Percentiles rank a stretch among this genome's conserved stretches.
Conservation (phyloP, 768 basidiomycete species). For the Hypsizygus marmoreus region DNA sequence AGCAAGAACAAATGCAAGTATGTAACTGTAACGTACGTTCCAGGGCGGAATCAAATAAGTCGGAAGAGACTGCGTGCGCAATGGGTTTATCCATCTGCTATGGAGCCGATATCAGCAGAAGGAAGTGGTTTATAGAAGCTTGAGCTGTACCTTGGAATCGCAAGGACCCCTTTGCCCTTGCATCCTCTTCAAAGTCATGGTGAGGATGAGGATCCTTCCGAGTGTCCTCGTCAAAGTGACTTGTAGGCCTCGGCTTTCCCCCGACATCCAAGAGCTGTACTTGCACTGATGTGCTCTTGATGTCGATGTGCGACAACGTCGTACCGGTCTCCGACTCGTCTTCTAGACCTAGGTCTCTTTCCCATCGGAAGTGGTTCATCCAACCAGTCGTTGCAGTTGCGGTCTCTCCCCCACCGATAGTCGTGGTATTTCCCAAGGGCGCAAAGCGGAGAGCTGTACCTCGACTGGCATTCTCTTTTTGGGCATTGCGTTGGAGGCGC, state of each 20-base stretch:
- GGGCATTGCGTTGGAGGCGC: slow-evolving; percentile 13
- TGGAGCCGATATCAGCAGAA: too few relatives aligned
- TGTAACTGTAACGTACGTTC: too few relatives aligned
- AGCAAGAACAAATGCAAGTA: too few relatives aligned
- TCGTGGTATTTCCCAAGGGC: slow-evolving; percentile 3
- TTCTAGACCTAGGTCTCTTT: slow-evolving; percentile 7
- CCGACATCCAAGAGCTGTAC: slow-evolving; percentile 7
- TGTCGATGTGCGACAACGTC: slow-evolving; percentile 1
- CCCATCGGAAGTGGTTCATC: slow-evolving; percentile 15
- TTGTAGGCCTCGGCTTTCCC: neutral
- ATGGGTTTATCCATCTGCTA: slow-evolving; percentile 1
- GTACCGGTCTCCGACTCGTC: slow-evolving; percentile 2
- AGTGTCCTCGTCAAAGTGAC: too few relatives aligned
- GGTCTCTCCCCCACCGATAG: neutral
- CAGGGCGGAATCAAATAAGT: too few relatives aligned
- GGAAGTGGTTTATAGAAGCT: too few relatives aligned
- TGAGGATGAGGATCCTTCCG: neutral
- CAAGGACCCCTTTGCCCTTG: slow-evolving; percentile 1
- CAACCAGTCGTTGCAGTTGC: slow-evolving; percentile 3
- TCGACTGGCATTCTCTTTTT: neutral
- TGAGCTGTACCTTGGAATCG: slow-evolving; percentile 2
- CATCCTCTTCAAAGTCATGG: neutral
- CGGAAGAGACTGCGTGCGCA: too few relatives aligned
- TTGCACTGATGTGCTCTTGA: slow-evolving; percentile 1
- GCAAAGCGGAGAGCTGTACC: slow-evolving; percentile 12